Evolutionary conservation across 108 stramenopile species (phyloP), one percentile per base, ranked within the genome.

Genomic region (Cyclotella cryptica): DNA sequence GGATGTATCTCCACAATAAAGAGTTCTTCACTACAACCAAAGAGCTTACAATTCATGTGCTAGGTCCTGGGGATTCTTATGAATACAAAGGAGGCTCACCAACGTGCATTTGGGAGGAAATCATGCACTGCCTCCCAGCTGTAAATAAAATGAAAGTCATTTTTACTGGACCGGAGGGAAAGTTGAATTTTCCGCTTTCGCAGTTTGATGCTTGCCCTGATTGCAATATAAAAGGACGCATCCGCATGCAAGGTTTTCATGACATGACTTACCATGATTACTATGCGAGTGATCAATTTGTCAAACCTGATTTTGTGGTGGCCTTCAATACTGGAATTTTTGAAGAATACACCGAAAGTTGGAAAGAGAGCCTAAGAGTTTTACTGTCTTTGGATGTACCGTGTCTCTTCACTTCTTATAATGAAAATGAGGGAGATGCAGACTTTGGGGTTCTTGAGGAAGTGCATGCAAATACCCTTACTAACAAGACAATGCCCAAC

Each of bases 321-420:
- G 59, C 59, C 11, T 61, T 61, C 59, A 61, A 61, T 22, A 61
- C 59, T 61, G 59, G 59, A 4, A 61, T 61, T 22, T 61, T 19
- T 61, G 59, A 61, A 19, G 59, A 61, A 29, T 61, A 61, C 59
- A 61, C 59, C 11, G 59, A 26, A 18, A 61, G 59, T 39, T 61
- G 59, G 59, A 61, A 61, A 28, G 35, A 61, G 59, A 61, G 59
- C 18, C 29, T 61, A 29, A 18, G 8, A 39, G 28, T 61, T 28
- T 12, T 61, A 7, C 10, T 61, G 28, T 11, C 12, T 10, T 61
- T 61, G 59, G 28, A 61, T 14, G 59, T 61, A 7, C 59, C 59
- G 5, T 61, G 59, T 26, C 26, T 29, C 29, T 61, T 61, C 28
- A 61, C 59, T 61, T 61, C 59, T 19, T 61, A 29, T 28, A 61